Evolutionary conservation across 805 yeast genomes (phyloP), one percentile per base, ranked within the genome.

Genomic region (Kodamaea neixiangensis): DNA sequence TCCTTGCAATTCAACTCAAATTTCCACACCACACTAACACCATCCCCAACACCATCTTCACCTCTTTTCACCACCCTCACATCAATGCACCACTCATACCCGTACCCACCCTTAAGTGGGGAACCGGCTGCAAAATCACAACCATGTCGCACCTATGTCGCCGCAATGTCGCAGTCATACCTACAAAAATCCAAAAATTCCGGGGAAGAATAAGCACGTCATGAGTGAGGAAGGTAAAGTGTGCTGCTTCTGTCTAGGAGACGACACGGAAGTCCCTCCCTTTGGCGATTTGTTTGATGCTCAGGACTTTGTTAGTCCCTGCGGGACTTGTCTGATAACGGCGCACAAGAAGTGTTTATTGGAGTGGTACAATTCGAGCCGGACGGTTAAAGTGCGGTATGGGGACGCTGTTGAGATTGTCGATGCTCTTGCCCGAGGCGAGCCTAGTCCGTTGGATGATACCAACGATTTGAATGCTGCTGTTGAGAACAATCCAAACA

Each of bases 291-390:
- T 61, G 11, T 44, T 53, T 13, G 77, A 73, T 51, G 76, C 76
- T 3, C 59, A 60, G 47, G 75, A 68, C 48, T 57, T 74, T 40
- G 54, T 73, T 18, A 54, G 55, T 5, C 78, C 78, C 0, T 74
- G 78, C 54, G 48, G 64, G 31, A 69, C 75, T 3, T 74, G 78
- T 53, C 60, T 67, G 7, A 45, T 74, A 20, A 62, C 58, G 5
- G 60, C 72, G 17, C 78, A 74, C 58, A 60, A 68, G 19, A 70
- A 67, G 46, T 74, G 78, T 53, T 56, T 73, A 14, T 47, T 69
- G 3, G 78, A 73, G 49, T 74, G 78, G 76, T 70, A 72, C 61
- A 66, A 67, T 50, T 59, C 72, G 7, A 55, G 72, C 6, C 71
- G 71, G 5, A 46, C 60, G 7, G 64, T 67, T 22, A 66, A 67